Percentiles rank a stretch among this genome's conserved stretches.
phyloP scores from a whole-genome alignment of 2,329 filamentous ascomycete genomes.

The Sclerotinia borealis region DNA sequence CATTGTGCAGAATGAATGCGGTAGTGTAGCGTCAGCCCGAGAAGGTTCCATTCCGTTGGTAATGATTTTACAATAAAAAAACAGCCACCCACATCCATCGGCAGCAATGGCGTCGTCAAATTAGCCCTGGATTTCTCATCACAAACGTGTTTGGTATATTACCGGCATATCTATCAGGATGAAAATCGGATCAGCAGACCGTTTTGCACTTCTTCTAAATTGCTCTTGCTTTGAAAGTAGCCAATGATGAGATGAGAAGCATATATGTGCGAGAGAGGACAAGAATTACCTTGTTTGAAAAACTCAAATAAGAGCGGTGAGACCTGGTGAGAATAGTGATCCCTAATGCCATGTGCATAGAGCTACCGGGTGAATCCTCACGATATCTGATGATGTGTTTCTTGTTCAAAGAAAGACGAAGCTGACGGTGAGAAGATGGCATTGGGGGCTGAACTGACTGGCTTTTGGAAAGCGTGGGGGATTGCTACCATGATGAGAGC shows the following conservation, averaged over 20 bases:
- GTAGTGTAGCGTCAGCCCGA: background rate
- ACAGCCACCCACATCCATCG: background rate
- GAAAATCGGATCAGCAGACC: background rate
- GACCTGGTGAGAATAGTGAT: background rate
- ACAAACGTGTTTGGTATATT: background rate
- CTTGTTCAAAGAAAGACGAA: background rate
- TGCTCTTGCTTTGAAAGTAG: background rate
- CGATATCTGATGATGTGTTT: conserved; percentile 1
- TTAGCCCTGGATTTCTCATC: background rate
- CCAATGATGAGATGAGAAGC: conserved; percentile 1
- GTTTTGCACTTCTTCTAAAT: background rate
- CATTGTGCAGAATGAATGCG: background rate
- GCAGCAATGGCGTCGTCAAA: background rate
- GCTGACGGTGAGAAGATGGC: background rate
- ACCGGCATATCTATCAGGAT: background rate
- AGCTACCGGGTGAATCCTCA: conserved; percentile 1
- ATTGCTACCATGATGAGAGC: background rate
- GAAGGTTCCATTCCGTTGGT: background rate
- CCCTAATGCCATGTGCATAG: conserved; percentile 1
- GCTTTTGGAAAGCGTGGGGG: background rate
- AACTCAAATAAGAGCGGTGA: conserved; percentile 6
- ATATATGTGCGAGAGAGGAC: background rate
- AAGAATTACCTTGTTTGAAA: background rate
- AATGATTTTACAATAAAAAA: background rate
- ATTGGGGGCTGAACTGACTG: background rate